Evolutionary conservation across 1,284 basidiomycete species (phyloP), one percentile per base, ranked within the genome.

Genomic region (Marasmius oreades): DNA sequence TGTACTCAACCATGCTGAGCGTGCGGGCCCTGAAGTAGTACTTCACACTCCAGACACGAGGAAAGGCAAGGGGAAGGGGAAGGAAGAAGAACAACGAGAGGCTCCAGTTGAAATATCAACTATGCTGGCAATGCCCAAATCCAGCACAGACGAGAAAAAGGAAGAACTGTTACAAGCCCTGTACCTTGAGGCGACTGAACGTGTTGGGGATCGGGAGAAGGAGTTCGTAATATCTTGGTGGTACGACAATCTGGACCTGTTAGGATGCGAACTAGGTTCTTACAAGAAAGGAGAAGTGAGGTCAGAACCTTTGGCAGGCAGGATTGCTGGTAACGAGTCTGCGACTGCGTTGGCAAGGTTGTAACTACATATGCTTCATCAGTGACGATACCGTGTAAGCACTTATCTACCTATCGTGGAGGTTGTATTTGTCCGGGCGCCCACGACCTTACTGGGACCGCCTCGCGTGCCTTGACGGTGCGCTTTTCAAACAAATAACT

Each of bases 171-270:
- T 81, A 8, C 71, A 80, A 34, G 79, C 78, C 10, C 63, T 88
- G 34, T 85, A 85, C 67, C 73, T 69, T 45, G 85, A 87, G 65
- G 75, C 89, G 20, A 69, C 81, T 60, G 80, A 84, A 62, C 74
- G 74, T 43, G 77, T 87, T 0, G 86, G 86, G 6, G 86, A 89
- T 67, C 70, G 71, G 53, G 86, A 88, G 73, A 88, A 85, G 68
- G 82, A 82, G 64, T 74, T 74, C 59, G 79, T 71, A 34, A 76
- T 90, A 67, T 68, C 67, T 36, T 90, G 88, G 88, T 90, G 88
- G 88, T 78, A 80, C 65, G 71, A 75, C 24, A 51, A 51, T 48
- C 51, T 53, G 39, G 52, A 44, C 11, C 43, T 48, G 33, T 51
- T 51, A 46, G 52, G 37, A 10, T 23, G 52, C 11, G 36, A 20